Evolutionary conservation across 1,284 basidiomycete species (phyloP).

Genomic region (Exobasidium rhododendri): DNA sequence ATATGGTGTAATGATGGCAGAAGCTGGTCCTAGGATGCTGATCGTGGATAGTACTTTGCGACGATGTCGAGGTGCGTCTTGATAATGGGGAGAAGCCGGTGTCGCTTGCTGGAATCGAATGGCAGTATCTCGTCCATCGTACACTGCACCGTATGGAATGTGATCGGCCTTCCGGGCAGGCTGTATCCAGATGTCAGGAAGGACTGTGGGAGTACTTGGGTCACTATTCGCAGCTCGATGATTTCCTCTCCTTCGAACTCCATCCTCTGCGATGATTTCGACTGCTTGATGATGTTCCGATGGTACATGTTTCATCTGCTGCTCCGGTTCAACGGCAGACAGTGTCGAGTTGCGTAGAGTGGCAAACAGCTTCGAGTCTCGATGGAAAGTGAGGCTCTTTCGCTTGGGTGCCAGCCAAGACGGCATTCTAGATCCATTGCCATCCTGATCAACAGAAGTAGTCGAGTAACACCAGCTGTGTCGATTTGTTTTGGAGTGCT

Average conservation of each 20-base stretch:
- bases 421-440: neutral
- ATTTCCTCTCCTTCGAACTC: neutral
- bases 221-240: neutral
- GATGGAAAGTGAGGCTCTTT: neutral
- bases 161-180: neutral
- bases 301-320: neutral
- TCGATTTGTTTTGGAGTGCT: neutral
- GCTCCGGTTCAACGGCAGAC: neutral
- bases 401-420: constrained; percentile 11
- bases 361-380: neutral
- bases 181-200: neutral
- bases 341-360: neutral
- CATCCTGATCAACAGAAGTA: constrained; percentile 1
- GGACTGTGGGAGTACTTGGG: neutral
- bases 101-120: neutral
- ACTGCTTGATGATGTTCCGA: no score
- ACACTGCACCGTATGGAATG: neutral
- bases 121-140: neutral
- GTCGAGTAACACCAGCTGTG: constrained; percentile 1
- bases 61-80: neutral
- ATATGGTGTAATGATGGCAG: neutral
- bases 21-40: neutral
- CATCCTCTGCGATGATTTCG: neutral
- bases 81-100: neutral
- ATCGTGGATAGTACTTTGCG: neutral